Conservation (phyloP, 75 land plant species). For the Sequoia sempervirens region DNA sequence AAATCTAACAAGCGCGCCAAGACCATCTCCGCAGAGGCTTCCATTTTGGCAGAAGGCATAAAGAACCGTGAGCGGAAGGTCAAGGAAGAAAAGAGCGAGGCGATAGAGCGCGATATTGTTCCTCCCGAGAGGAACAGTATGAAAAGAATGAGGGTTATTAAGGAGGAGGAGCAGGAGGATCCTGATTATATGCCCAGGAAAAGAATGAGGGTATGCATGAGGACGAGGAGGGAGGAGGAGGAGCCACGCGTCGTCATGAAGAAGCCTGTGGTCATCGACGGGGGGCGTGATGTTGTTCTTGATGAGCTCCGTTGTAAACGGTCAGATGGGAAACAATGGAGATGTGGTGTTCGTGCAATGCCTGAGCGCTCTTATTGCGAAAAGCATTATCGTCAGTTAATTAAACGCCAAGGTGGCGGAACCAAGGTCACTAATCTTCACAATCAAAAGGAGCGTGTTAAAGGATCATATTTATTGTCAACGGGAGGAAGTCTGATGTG, state of each 20-base stretch:
- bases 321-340: constrained; percentile 25
- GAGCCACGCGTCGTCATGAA: not conserved
- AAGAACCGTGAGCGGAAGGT: not conserved
- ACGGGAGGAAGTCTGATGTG: constrained; percentile 47
- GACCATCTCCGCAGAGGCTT: not conserved
- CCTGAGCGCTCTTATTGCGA: constrained; percentile 10
- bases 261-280: not conserved
- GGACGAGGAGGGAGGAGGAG: not conserved
- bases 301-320: constrained; percentile 20
- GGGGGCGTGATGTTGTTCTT: constrained; percentile 17
- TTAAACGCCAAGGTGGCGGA: not conserved
- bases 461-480: constrained; percentile 29
- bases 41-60: not conserved
- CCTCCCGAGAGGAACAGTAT: not conserved
- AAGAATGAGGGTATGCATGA: no score
- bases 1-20: not conserved
- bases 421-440: not conserved
- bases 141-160: no score
- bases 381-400: constrained; percentile 15
- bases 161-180: no score
- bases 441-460: not conserved
- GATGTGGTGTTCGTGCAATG: constrained; percentile 14
- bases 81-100: not conserved
- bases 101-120: no score
- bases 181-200: no score